phyloP scores from a whole-genome alignment of 208 protist species.

The Naegleria gruberi region DNA sequence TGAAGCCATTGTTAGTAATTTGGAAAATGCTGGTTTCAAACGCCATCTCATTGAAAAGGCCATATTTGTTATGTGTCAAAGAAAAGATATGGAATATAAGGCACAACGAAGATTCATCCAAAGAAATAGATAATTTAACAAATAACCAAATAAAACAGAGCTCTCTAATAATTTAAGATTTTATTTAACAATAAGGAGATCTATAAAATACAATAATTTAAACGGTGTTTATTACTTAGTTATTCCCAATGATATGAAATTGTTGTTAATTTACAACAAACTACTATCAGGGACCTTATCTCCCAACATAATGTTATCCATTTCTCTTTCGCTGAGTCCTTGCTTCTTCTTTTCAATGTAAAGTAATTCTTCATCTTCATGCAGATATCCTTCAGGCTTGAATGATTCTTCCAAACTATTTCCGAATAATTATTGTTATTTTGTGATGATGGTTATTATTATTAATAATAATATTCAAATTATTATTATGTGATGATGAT shows the following conservation, averaged over 20 bases:
- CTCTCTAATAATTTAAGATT: too few species aligned
- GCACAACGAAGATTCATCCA: not conserved
- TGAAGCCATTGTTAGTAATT: not conserved
- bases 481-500: too few species aligned
- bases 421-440: too few species aligned
- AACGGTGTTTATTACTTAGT: too few species aligned
- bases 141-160: too few species aligned
- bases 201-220: too few species aligned
- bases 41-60: constrained; percentile 14
- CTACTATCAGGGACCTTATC: not conserved
- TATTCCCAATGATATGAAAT: not conserved
- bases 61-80: constrained; percentile 22
- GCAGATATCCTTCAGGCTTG: not conserved
- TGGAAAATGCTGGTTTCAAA: not conserved
- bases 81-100: not conserved
- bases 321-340: not conserved
- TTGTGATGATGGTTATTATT: too few species aligned
- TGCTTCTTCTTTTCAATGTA: not conserved
- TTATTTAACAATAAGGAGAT: too few species aligned
- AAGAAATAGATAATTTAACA: constrained; percentile 7
- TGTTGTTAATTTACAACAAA: too few species aligned
- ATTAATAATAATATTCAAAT: not conserved
- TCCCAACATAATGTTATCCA: not conserved
- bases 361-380: not conserved
- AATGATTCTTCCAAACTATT: not conserved